Evolutionary conservation across 2,329 filamentous ascomycete genomes (phyloP), one percentile per base, ranked within the genome.

Genomic region (Alternaria sp.): DNA sequence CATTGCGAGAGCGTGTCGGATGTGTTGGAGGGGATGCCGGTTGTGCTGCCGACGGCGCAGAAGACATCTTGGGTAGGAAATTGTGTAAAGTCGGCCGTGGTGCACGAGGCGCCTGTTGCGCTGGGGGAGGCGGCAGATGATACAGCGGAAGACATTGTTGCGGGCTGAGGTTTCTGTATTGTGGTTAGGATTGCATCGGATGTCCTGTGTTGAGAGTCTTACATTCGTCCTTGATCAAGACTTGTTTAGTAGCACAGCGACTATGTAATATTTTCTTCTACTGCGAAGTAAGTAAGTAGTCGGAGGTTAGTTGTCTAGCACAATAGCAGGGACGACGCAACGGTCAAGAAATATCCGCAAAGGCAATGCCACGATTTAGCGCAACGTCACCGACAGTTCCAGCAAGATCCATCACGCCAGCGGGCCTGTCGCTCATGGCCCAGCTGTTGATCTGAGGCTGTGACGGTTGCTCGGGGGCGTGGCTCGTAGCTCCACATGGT

Each of bases 1-100:
- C 75, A 77, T 43, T 60, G 54, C 9, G 66, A 61, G 41, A 76
- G 66, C 20, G 67, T 63, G 26, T 66, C 57, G 39, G 62, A 59
- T 20, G 72, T 72, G 62, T 72, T 75, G 51, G 59, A 61, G 7
- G 72, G 68, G 11, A 76, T 48, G 36, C 69, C 65, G 1, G 44
- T 44, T 30, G 46, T 66, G 67, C 69, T 67, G 48, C 64, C 71
- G 42, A 75, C 65, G 16, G 69, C 71, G 65, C 75, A 77, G 59
- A 63, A 67, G 36, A 67, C 57, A 47, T 77, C 75, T 42, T 58
- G 20, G 9, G 67, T 72, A 7, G 74, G 75, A 61, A 74, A 71
- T 18, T 65, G 43, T 24, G 58, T 65, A 62, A 73, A 75, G 65
- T 65, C 60, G 30, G 63, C 63, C 34, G 61, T 65, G 28, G 70